Base-by-base conservation (phyloP, 179 eudicot species). In the Spinacia oleracea region DNA sequence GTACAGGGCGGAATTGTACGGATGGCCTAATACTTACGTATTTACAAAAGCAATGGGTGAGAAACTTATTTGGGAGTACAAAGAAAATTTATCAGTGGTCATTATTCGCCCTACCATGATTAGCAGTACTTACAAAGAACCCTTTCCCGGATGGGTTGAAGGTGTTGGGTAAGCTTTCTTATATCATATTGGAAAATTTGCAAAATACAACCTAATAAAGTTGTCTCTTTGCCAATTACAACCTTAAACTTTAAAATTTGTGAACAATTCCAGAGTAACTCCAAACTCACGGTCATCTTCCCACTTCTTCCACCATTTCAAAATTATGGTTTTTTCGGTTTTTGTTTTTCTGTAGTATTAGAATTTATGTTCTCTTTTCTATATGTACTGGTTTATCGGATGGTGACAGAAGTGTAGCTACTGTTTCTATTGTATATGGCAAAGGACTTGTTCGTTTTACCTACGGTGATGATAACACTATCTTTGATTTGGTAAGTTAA, bases 101-200 rank as follows among this genome's bases (percentile, higher is more conserved):
- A 87, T 89, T 21, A 42, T 90, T 64, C 88, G 97, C 6, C 97
- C 97, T 4, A 90, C 94, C 9, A 89, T 92, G 58, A 56, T 92
- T 2, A 80, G 89, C 3, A 92, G 97, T 55, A 90, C 97, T 64
- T 87, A 64, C 75, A 87, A 86, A 77, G 90, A 90, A 32, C 97
- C 97, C 4, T 90, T 92, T 77, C 91, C 94, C 0, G 94, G 94
- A 43, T 92, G 97, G 94, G 77, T 89, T 21, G 95, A 92, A 86
- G 93, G 95, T 5, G 40, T 82, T 35, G 87, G 93, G 97, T 92
- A 81, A 76, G 53, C 9, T 74, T 6, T 73, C 6, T n/a, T n/a
- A n/a, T n/a, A n/a, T n/a, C n/a, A n/a, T n/a, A n/a, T n/a, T n/a
- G n/a, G n/a, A n/a, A n/a, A n/a, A n/a, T n/a, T n/a, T n/a, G n/a